Evolutionary conservation across 169 alveolate species (phyloP).

Genomic region (Cryptosporidium xiaoi): DNA sequence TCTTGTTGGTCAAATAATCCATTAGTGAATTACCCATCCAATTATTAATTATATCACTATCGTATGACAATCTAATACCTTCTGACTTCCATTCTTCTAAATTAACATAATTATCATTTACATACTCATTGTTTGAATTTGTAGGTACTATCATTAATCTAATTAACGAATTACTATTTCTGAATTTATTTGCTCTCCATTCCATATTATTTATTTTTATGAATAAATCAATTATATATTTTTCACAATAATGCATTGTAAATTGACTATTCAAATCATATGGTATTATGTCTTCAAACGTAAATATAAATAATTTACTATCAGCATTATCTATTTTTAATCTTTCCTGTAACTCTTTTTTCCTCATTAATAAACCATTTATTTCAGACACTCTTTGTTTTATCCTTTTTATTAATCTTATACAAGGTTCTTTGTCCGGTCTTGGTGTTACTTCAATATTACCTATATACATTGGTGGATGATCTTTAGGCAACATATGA

Average conservation of each 20-base stretch:
- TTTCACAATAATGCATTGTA: constrained; percentile 49
- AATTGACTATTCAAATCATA: constrained; percentile 5
- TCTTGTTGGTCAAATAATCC: constrained; percentile 38
- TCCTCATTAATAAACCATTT: constrained; percentile 35
- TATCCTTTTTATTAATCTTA: constrained; percentile 45
- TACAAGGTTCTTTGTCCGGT: constrained; percentile 67
- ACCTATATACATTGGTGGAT: constrained; percentile 55
- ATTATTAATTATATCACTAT: constrained; percentile 7
- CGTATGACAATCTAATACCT: constrained; percentile 42
- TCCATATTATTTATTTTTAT: constrained; percentile 67
- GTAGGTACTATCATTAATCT: constrained; percentile 59
- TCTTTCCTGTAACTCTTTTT: constrained; percentile 29
- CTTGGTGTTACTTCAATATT: constrained; percentile 64
- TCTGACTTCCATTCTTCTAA: constrained; percentile 35
- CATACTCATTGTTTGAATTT: neutral
- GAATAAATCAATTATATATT: constrained; percentile 40
- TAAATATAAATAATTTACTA: constrained; percentile 37
- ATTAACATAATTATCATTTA: neutral
- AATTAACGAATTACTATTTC: constrained; percentile 17
- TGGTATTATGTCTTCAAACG: constrained; percentile 63
- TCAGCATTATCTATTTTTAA: constrained; percentile 31
- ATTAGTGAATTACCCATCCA: constrained; percentile 57
- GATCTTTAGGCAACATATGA: neutral
- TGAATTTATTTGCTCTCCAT: constrained; percentile 52
- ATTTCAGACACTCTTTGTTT: constrained; percentile 62